Evolutionary conservation across 1,284 basidiomycete genomes (phyloP), one percentile per base, ranked within the genome.

Genomic region (Ceratobasidium theobromae): DNA sequence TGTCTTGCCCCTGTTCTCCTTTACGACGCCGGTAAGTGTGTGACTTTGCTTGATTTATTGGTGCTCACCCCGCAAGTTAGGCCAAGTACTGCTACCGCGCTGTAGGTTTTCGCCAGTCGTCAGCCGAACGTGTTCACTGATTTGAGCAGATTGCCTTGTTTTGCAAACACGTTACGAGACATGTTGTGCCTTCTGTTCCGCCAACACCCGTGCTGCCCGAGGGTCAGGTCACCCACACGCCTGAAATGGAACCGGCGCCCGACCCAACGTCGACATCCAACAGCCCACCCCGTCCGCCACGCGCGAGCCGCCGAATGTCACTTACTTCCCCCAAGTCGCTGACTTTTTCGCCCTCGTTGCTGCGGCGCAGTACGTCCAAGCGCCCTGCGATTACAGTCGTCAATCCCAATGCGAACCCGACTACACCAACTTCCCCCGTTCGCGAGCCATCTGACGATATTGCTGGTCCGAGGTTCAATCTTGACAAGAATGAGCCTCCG

Each of bases 21-120:
- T 77, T 58, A 76, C 77, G 3, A 62, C 58, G 1, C 58, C 58
- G 21, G 58, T 62, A 16, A 11, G 58, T 62, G 8, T 30, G 6
- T 21, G 23, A 18, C 23, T 25, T 32, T 38, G 12, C 30, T 18
- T n/a, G 40, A 32, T 23, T 4, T 21, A n/a, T 6, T 21, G 18
- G 18, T 21, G 43, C 45, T 60, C 14, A 60, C 27, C 12, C 16
- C 14, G 18, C 28, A 0, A 68, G 27, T 14, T 53, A 66, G 1
- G 89, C 82, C 16, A 92, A 91, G 73, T 92, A 82, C 72, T 91
- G 88, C 38, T 73, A 72, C 65, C 70, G 71, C 27, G 72, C 72
- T 40, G 73, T 73, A 64, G 32, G 71, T 66, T 30, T 23, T 21
- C 4, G 14, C 38, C 35, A 33, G 33, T 53, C 43, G 28, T 30